phyloP scores from a whole-genome alignment of 2,329 filamentous ascomycete species.

The Graphium sp. region DNA sequence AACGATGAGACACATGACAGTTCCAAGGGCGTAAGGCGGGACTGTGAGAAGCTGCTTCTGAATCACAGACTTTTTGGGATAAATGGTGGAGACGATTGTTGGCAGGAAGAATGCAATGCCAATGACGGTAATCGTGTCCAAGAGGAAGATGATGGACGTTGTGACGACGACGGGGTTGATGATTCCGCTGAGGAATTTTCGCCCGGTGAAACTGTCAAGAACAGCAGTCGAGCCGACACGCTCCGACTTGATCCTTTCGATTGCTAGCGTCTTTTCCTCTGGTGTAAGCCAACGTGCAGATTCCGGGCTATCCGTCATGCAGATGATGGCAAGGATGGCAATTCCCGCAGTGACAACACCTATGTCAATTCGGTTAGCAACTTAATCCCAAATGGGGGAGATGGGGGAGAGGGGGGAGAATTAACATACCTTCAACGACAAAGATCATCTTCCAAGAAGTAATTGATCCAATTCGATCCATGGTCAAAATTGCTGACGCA shows the following conservation, averaged over 20 bases:
- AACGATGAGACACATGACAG: slow-evolving; percentile 39
- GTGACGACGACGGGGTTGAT: slow-evolving; percentile 38
- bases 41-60: slow-evolving; percentile 48
- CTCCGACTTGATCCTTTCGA: slow-evolving; percentile 51
- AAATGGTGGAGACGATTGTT: slow-evolving; percentile 48
- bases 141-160: slow-evolving; percentile 40
- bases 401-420: too few species aligned
- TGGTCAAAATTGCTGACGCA: slow-evolving; percentile 43
- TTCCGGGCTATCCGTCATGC: slow-evolving; percentile 50
- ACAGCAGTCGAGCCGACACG: slow-evolving; percentile 41
- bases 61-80: slow-evolving; percentile 37
- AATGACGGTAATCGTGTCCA: slow-evolving; percentile 51
- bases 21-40: slow-evolving; percentile 46
- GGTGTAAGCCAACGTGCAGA: slow-evolving; percentile 48
- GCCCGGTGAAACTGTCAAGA: slow-evolving; percentile 40
- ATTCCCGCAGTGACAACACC: slow-evolving; percentile 38
- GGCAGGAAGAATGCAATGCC: slow-evolving; percentile 50
- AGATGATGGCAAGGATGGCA: slow-evolving; percentile 38
- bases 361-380: too few species aligned
- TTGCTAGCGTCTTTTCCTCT: slow-evolving; percentile 49
- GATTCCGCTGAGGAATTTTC: slow-evolving; percentile 41
- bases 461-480: slow-evolving; percentile 37
- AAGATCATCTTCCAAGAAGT: slow-evolving; percentile 54
- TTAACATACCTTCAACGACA: slow-evolving; percentile 50
- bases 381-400: too few species aligned